Evolutionary conservation across 495 filamentous ascomycete genomes (phyloP).

Genomic region (Neurospora sublineolata): DNA sequence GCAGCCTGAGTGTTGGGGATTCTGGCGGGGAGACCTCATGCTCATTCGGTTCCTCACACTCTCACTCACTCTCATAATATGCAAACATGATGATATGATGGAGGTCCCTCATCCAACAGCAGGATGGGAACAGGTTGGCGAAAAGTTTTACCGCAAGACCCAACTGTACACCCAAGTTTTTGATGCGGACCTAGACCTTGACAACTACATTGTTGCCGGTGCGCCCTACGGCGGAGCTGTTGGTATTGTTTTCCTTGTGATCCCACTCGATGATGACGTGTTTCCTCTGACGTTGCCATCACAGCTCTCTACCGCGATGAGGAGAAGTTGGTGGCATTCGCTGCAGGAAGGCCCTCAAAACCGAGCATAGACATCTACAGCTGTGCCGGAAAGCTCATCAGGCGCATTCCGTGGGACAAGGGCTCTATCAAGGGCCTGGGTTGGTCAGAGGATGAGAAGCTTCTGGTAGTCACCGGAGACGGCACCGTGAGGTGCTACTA

Average conservation of each 20-base stretch:
- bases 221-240: conserved; percentile 92
- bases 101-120: conserved; percentile 58
- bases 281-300: conserved; percentile 5
- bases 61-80: conserved; percentile 52
- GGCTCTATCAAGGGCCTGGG: conserved; percentile 79
- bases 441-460: conserved; percentile 94
- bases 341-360: conserved; percentile 59
- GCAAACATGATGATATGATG: conserved; percentile 32
- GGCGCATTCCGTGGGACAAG: conserved; percentile 69
- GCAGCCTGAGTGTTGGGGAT: conserved; percentile 9
- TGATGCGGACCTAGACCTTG: conserved; percentile 82
- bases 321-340: conserved; percentile 64
- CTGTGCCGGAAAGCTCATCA: conserved; percentile 73
- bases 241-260: conserved; percentile 39
- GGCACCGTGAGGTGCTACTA: conserved; percentile 87
- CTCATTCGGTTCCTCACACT: conserved; percentile 77
- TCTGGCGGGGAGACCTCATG: conserved; percentile 67
- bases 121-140: conserved; percentile 86
- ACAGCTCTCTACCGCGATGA: conserved; percentile 84
- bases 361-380: conserved; percentile 91
- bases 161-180: conserved; percentile 88
- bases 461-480: conserved; percentile 79
- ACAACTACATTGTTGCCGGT: conserved; percentile 84
- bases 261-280: not conserved
- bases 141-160: conserved; percentile 87